Evolutionary conservation across 768 basidiomycete species (phyloP).

Genomic region (Fibroporia radiculosa): DNA sequence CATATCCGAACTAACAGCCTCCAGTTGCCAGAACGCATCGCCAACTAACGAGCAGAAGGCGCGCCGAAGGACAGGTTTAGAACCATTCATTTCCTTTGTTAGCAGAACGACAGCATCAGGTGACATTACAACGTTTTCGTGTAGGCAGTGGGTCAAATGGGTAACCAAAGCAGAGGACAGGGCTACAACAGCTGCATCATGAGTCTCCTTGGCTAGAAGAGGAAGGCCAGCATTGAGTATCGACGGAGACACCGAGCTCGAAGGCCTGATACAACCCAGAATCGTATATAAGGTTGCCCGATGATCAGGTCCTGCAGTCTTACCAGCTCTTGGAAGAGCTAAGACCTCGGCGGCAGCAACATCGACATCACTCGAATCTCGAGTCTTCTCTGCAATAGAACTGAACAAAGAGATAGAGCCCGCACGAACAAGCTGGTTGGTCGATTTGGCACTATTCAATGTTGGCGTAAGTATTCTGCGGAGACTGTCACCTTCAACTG

Average conservation of each 20-base stretch:
- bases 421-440: constrained; percentile 50
- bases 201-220: constrained; percentile 66
- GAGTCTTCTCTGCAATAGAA: constrained; percentile 29
- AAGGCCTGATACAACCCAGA: constrained; percentile 48
- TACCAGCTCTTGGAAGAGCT: constrained; percentile 70
- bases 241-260: constrained; percentile 38
- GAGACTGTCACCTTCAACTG: constrained; percentile 41
- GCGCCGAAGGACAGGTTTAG: constrained; percentile 56
- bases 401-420: constrained; percentile 53
- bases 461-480: constrained; percentile 48
- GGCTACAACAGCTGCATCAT: constrained; percentile 52
- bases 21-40: constrained; percentile 43
- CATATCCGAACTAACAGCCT: constrained; percentile 30
- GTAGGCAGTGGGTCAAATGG: constrained; percentile 55
- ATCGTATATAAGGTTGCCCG: constrained; percentile 76
- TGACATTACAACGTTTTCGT: constrained; percentile 31
- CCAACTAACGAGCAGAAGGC: constrained; percentile 63
- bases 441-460: constrained; percentile 68
- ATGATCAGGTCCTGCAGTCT: constrained; percentile 84
- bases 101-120: constrained; percentile 41
- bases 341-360: constrained; percentile 58
- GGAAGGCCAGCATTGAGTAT: constrained; percentile 34
- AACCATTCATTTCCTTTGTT: constrained; percentile 61
- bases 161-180: constrained; percentile 47
- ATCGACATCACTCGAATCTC: constrained; percentile 31